Evolutionary conservation across 352 stramenopile species (phyloP), one percentile per base, ranked within the genome.

Genomic region (Halophytophthora batemanensis): DNA sequence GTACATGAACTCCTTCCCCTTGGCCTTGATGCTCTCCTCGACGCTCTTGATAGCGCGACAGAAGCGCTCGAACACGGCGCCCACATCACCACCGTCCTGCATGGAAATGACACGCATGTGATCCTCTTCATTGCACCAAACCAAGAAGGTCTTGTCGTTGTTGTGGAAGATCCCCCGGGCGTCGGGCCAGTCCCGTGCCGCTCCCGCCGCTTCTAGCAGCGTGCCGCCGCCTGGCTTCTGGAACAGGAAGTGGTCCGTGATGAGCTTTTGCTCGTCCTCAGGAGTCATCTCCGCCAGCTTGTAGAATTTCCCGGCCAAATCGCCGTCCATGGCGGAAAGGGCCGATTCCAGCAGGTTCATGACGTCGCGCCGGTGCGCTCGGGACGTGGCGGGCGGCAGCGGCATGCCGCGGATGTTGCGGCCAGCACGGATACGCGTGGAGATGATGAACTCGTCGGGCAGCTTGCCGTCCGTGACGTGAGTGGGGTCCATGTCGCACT

Each of bases 91-190:
- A 33, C 77, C 81, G 45, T 86, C 72, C 60, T 92, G 76, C 81
- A 92, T 92, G 49, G 69, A 88, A 66, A 92, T 92, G 49, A 92
- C 82, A 36, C 81, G 69, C 61, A 92, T 82, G 61, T 92, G 81
- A 64, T 92, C 81, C 53, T 92, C 81, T 44, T 92, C 81, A 40
- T 85, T 85, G 57, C 90, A 84, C 86, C 86, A 96, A 53, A 96
- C 78, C 22, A 92, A 64, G 64, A 87, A 92, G 34, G 74, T 69
- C 59, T 85, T 84, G 50, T 90, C 77, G 23, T 84, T 79, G 54
- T 82, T 86, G 49, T 86, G 69, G 67, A 89, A 92, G 75, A 86
- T 91, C 14, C 81, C 81, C 34, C 81, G 69, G 11, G 71, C 75
- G n/a, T 76, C 77, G 18, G 81, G 81, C 81, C 81, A 92, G 64